A percentile compares a stretch with the other conserved stretches of the same genome.
phyloP scores from a whole-genome alignment of 345 rosid genomes.

The Carallia brachiata region DNA sequence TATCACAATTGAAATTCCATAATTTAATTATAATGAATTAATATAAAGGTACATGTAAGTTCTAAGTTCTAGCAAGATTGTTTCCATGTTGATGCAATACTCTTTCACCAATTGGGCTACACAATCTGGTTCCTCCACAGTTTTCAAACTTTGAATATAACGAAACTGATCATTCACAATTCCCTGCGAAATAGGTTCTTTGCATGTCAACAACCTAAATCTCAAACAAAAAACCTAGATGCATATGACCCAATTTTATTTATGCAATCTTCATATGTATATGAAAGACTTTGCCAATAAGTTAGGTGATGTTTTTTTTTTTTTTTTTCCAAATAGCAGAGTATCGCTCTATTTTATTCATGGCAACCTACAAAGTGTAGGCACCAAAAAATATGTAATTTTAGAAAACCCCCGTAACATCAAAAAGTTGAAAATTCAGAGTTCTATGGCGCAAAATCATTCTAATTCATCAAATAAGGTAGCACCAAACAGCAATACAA shows the following conservation, averaged over 20 bases:
- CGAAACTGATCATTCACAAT: conserved; percentile 35
- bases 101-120: conserved; percentile 35
- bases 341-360: too few relatives aligned
- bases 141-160: conserved; percentile 34
- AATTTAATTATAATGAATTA: not conserved
- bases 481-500: not conserved
- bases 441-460: too few relatives aligned
- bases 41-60: conserved; percentile 28
- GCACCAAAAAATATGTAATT: too few relatives aligned
- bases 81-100: conserved; percentile 36
- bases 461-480: too few relatives aligned
- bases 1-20: conserved; percentile 1
- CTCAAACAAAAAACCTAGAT: not conserved
- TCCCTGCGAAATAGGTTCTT: conserved; percentile 31
- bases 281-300: too few relatives aligned
- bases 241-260: not conserved
- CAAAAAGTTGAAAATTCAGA: too few relatives aligned
- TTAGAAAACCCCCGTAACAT: too few relatives aligned
- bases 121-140: conserved; percentile 35
- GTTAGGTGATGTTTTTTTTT: too few relatives aligned
- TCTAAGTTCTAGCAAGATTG: conserved; percentile 34
- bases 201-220: conserved; percentile 6
- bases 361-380: too few relatives aligned
- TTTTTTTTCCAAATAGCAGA: too few relatives aligned
- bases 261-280: not conserved